Percentiles rank a stretch among this genome's conserved stretches.
These are phyloP conservation scores for Leccinellum rugosiceps DNA, from an alignment of 768 basidiomycete species.

Conservation along the genomic window DNA sequence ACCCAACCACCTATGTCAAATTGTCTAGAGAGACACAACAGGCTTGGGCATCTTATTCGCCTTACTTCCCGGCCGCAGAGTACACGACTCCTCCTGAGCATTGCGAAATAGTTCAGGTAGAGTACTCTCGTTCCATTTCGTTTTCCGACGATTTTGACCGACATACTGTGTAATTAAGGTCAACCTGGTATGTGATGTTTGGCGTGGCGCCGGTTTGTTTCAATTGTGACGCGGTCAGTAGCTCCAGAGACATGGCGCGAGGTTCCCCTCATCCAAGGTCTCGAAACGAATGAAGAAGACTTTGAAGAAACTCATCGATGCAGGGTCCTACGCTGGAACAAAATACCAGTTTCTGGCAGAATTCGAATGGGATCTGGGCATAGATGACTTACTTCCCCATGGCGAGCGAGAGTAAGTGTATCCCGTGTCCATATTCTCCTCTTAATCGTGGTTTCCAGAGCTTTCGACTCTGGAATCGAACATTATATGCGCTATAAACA, in stretches of 20 bases:
- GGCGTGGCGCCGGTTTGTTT: not conserved
- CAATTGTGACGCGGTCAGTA: conserved; percentile 28
- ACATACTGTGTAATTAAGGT: conserved; percentile 21
- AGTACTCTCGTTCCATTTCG: not conserved
- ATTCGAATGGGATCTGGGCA: conserved; percentile 58
- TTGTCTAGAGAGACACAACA: conserved; percentile 25
- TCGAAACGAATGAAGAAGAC: conserved; percentile 41
- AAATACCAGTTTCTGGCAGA: conserved; percentile 54
- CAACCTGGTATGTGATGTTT: conserved; percentile 23
- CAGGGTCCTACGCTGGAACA: conserved; percentile 41
- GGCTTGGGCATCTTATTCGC: conserved; percentile 62
- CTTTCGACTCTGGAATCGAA: conserved; percentile 49
- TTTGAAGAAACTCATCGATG: conserved; percentile 53
- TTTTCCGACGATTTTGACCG: not conserved
- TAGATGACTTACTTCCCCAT: conserved; percentile 56
- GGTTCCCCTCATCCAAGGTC: conserved; percentile 63
- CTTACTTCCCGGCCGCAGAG: conserved; percentile 47
- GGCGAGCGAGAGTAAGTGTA: conserved; percentile 60
- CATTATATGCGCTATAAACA: conserved; percentile 53
- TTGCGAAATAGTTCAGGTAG: conserved; percentile 58
- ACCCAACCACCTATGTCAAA: not conserved
- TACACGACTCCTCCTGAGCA: conserved; percentile 45
- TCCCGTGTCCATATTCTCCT: not conserved
- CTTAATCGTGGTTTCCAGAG: conserved; percentile 28
- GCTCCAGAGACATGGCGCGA: conserved; percentile 80